These are phyloP conservation scores for Camellia oleifera DNA, from an alignment of 179 eudicot genomes.

Conservation along the genomic window DNA sequence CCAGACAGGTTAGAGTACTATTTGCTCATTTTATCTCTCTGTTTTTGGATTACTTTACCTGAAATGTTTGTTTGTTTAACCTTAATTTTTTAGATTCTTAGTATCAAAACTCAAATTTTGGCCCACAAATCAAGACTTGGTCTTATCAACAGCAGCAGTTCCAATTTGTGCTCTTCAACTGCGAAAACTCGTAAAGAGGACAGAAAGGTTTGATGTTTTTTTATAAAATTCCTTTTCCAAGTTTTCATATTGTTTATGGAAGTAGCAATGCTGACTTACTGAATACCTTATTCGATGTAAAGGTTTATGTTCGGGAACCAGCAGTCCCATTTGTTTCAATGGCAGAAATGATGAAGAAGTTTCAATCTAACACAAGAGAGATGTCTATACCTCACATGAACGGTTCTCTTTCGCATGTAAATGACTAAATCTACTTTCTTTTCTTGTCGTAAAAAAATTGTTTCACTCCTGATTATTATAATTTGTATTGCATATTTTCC, in stretches of 20 bases:
- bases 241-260: background rate
- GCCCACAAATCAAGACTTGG: slow-evolving; percentile 74
- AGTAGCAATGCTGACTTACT: background rate
- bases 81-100: slow-evolving; percentile 53
- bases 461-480: background rate
- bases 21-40: background rate
- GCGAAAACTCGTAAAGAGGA: slow-evolving; percentile 53
- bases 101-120: slow-evolving; percentile 55
- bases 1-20: slow-evolving; percentile 64
- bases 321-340: slow-evolving; percentile 75
- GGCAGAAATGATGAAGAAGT: slow-evolving; percentile 91
- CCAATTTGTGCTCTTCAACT: slow-evolving; percentile 37
- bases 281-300: background rate
- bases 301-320: slow-evolving; percentile 83
- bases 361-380: slow-evolving; percentile 84
- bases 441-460: background rate
- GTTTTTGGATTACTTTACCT: background rate
- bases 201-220: slow-evolving; percentile 56
- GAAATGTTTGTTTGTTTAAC: background rate
- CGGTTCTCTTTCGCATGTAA: slow-evolving; percentile 45
- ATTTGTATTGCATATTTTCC: background rate
- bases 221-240: background rate
- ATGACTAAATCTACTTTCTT: background rate
- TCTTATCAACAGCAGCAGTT: slow-evolving; percentile 24
- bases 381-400: slow-evolving; percentile 39